Evolutionary conservation across 108 stramenopile species (phyloP), one percentile per base, ranked within the genome.

Genomic region (Cyclostephanos invisitatus): DNA sequence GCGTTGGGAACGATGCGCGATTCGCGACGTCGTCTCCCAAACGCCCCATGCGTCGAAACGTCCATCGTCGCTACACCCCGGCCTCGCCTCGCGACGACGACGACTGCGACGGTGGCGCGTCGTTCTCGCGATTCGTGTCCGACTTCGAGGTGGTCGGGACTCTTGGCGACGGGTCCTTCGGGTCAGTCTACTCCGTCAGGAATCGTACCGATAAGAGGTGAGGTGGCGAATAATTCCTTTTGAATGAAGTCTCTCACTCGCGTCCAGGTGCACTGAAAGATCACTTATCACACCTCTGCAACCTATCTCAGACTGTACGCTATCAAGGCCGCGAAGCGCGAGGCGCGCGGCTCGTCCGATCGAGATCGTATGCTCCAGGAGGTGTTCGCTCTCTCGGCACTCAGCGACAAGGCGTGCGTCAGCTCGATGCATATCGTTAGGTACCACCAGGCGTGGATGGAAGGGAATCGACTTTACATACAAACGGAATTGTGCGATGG

Each of bases 371-470:
- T 94, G 93, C 86, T 94, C 10, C 85, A 93, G 66, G 91, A 93
- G 79, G 91, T 94, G 7, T 91, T 85, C 72, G 93, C 93, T 2
- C 68, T 94, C 59, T 89, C 93, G n/a, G 90, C 89, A 3, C 77
- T 94, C 28, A 87, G 87, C 22, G 93, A 94, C 75, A 78, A 87
- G 40, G 80, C 85, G 8, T 86, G 87, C 53, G 76, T 83, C 22
- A 90, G 86, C 25, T 88, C 89, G n/a, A 89, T 89, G 80, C 91
- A 93, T 61, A 96, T 96, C 79, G 94, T 96, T 0, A 74, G 94
- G 49, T 96, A 96, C 68, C 90, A 93, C 69, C 90, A 92, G 69
- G 94, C 92, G 5, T 96, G 91, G 92, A 91, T 93, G 88, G 93
- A 94, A 62, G 94, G 91, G 9, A 75, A 89, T 56, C 75, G 89